Base-by-base conservation (phyloP, 345 rosid genomes). In the Hibiscus mutabilis region DNA sequence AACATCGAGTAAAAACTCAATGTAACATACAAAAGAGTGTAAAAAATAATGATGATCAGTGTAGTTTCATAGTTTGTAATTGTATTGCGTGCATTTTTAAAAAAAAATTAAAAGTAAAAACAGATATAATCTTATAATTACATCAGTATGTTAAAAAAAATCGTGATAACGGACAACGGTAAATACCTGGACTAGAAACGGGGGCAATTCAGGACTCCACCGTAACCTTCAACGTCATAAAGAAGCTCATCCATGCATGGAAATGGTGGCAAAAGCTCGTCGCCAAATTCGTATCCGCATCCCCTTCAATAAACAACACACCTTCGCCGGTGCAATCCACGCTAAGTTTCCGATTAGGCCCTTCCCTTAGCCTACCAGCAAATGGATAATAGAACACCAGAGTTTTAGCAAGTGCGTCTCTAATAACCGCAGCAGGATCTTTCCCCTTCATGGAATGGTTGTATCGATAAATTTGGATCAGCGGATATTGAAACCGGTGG, bases 281-380 rank as follows among this genome's bases (percentile, higher is more conserved):
- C 76, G 24, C 74, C 82, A 61, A 82, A 71, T 60, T 76, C 67
- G 79, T 77, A 49, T 74, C 85, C 8, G 84, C 84, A 74, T 82
- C 84, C 7, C 75, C 84, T 51, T 79, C 84, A 3, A 74, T 69
- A 46, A 82, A 82, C 71, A 79, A 51, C 18, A 82, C 69, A 1
- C 83, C 85, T 75, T 79, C 78, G 1, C 78, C 81, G 11, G 79
- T 79, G 22, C 85, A 82, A 11, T 82, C 83, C 1, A 79, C 83
- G 0, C 35, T 19, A 0, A 82, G 79, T 66, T 82, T 82, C 7
- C 79, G 57, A 52, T 76, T 60, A 2, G 71, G 69, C 25, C 81
- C 76, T 77, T 82, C 81, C n/a, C 79, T 75, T 10, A 82, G 70
- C 68, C 83, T 35, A 47, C 84, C 84, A 0, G 79, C 82, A 0